Evolutionary conservation across 192 early-diverging fungal genomes (phyloP).

Genomic region (Backusella psychrophila): DNA sequence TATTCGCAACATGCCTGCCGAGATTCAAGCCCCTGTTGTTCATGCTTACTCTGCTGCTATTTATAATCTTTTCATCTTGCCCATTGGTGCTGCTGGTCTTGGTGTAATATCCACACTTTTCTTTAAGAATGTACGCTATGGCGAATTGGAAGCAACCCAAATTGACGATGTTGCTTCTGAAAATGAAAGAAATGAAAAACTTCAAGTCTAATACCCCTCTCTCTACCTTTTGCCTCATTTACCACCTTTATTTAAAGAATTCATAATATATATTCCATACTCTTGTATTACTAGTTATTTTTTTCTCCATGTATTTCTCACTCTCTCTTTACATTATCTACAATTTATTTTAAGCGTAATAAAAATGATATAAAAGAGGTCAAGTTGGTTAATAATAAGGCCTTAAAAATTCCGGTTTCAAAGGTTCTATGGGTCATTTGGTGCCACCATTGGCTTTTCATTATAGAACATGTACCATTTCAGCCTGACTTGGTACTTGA

Average conservation of each 20-base stretch:
- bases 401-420: too few species aligned
- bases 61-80: constrained; percentile 22
- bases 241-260: background rate
- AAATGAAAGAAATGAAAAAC: background rate
- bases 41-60: constrained; percentile 13
- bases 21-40: constrained; percentile 11
- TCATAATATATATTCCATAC: background rate
- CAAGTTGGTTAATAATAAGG: too few species aligned
- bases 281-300: background rate
- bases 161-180: background rate
- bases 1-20: constrained; percentile 10
- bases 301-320: background rate
- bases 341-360: background rate
- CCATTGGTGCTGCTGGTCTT: constrained; percentile 19
- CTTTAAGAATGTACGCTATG: constrained; percentile 20
- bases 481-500: too few species aligned
- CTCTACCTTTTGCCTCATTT: background rate
- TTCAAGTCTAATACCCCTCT: background rate
- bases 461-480: too few species aligned
- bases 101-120: constrained; percentile 22
- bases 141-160: background rate
- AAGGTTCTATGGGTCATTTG: too few species aligned
- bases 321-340: background rate
- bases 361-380: background rate
- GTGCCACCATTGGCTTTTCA: too few species aligned